Evolutionary conservation across 495 filamentous ascomycete species (phyloP).

Genomic region (Sporormia fimetaria): DNA sequence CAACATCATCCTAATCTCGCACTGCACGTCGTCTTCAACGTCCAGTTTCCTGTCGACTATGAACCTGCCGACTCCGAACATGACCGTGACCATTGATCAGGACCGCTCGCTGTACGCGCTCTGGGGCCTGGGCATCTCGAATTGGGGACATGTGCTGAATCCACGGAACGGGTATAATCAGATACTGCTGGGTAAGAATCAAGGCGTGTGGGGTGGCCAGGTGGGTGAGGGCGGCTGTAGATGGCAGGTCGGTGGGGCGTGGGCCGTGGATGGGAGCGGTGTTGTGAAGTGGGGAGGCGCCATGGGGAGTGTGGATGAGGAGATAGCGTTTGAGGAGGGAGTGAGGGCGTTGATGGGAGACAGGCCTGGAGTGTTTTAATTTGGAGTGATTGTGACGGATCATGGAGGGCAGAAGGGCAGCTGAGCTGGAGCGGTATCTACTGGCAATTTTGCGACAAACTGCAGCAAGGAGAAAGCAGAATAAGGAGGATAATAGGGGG

Average conservation of each 20-base stretch:
- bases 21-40: conserved; percentile 15
- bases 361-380: conserved; percentile 12
- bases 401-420: too few species aligned
- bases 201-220: conserved; percentile 14
- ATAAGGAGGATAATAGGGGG: too few species aligned
- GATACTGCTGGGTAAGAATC: conserved; percentile 10
- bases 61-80: conserved; percentile 13
- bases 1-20: conserved; percentile 18
- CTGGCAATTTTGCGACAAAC: too few species aligned
- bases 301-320: conserved; percentile 19
- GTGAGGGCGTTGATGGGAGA: conserved; percentile 7
- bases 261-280: conserved; percentile 15
- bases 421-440: too few species aligned
- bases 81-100: conserved; percentile 16
- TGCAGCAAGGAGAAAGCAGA: too few species aligned
- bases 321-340: conserved; percentile 9
- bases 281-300: conserved; percentile 16
- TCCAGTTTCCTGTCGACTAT: conserved; percentile 11
- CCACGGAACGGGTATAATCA: conserved; percentile 19
- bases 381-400: too few species aligned
- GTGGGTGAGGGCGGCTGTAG: conserved; percentile 17
- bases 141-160: conserved; percentile 19
- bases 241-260: conserved; percentile 19
- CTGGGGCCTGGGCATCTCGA: conserved; percentile 19
- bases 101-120: conserved; percentile 13